These are phyloP conservation scores for Aspergillus ustus DNA, from an alignment of 2,329 filamentous ascomycete species.

Conservation along the genomic window DNA sequence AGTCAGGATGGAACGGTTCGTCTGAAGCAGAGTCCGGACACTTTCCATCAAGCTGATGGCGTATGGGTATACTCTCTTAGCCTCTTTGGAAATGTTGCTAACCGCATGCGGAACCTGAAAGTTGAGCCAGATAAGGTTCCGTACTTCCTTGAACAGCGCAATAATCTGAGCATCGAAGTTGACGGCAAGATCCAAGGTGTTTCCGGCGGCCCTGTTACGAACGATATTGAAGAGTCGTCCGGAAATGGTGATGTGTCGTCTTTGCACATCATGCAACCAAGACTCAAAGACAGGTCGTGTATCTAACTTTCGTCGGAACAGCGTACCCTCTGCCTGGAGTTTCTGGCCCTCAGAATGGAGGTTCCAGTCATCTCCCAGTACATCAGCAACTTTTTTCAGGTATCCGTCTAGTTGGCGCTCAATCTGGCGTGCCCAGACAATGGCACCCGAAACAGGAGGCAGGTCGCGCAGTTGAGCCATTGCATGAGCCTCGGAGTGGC, in stretches of 20 bases:
- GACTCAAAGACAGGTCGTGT: slow-evolving; percentile 93
- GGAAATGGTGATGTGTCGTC: slow-evolving; percentile 87
- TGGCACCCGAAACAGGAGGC: slow-evolving; percentile 92
- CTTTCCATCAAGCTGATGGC: slow-evolving; percentile 99
- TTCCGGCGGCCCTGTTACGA: slow-evolving; percentile 87
- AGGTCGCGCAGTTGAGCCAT: slow-evolving; percentile 98
- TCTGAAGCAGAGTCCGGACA: slow-evolving; percentile 90
- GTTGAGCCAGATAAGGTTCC: slow-evolving; percentile 93
- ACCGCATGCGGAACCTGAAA: slow-evolving; percentile 93
- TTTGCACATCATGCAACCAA: slow-evolving; percentile 88
- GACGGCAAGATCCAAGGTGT: slow-evolving; percentile 83
- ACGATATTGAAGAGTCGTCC: slow-evolving; percentile 89
- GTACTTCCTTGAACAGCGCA: slow-evolving; percentile 96
- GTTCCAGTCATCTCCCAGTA: slow-evolving; percentile 92
- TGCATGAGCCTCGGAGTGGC: slow-evolving; percentile 93
- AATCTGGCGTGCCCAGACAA: slow-evolving; percentile 97
- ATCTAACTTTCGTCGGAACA: slow-evolving; percentile 96
- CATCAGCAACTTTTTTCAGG: slow-evolving; percentile 99
- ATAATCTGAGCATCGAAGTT: slow-evolving; percentile 99
- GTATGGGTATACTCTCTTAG: slow-evolving; percentile 97
- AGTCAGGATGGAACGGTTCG: slow-evolving; percentile 77
- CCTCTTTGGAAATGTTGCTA: slow-evolving; percentile 95
- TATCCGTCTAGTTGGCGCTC: slow-evolving; percentile 94
- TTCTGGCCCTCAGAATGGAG: slow-evolving; percentile 95
- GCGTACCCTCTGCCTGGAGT: slow-evolving; percentile 83